These are phyloP conservation scores for Thermochaetoides dissita DNA, from an alignment of 2,329 filamentous ascomycete genomes.

Conservation along the genomic window DNA sequence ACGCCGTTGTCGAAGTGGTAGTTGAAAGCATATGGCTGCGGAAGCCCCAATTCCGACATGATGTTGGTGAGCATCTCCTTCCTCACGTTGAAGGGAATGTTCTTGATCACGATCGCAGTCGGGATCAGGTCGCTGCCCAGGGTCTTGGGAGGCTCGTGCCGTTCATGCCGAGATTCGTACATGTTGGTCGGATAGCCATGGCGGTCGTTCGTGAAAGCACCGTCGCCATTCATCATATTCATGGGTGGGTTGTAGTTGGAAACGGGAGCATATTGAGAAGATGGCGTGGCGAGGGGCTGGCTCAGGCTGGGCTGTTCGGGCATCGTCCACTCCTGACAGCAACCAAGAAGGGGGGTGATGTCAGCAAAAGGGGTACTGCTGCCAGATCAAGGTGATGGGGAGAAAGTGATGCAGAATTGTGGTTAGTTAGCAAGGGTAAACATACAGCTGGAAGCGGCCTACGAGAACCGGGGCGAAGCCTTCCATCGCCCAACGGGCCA, in stretches of 20 bases:
- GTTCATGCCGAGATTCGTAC: slow-evolving; percentile 16
- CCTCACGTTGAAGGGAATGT: slow-evolving; percentile 95
- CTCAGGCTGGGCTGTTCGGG: slow-evolving; percentile 14
- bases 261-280: slow-evolving; percentile 13
- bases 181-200: slow-evolving; percentile 14
- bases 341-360: neutral
- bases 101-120: slow-evolving; percentile 98
- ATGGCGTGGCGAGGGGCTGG: slow-evolving; percentile 13
- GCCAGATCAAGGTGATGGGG: too few species aligned
- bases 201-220: slow-evolving; percentile 11
- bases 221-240: slow-evolving; percentile 14
- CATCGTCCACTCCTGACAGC: slow-evolving; percentile 15
- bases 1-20: slow-evolving; percentile 98
- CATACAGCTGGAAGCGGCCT: slow-evolving; percentile 13
- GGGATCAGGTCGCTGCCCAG: slow-evolving; percentile 78
- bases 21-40: slow-evolving; percentile 96
- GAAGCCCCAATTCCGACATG: slow-evolving; percentile 89
- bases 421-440: neutral
- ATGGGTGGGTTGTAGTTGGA: slow-evolving; percentile 11
- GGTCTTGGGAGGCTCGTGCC: slow-evolving; percentile 7
- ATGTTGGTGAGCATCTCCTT: slow-evolving; percentile 87
- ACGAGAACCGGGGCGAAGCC: slow-evolving; percentile 14
- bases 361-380: neutral
- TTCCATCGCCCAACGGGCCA: slow-evolving; percentile 15
- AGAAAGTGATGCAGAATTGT: too few species aligned